These are phyloP conservation scores for Durusdinium trenchii DNA, from an alignment of 73 alveolate species.

Conservation along the genomic window DNA sequence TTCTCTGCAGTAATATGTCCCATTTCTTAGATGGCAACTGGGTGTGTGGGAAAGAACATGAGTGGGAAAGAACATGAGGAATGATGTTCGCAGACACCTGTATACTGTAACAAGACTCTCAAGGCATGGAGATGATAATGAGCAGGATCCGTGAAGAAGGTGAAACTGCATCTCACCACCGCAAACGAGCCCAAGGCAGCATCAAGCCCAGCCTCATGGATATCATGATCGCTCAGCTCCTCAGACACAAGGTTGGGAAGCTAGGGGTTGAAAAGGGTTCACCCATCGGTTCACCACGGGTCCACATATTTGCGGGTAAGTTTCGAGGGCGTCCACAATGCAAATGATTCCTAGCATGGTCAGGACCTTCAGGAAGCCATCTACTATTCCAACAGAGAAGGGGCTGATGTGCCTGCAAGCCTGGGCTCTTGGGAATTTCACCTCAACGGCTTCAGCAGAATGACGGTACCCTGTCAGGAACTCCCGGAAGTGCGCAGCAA, in stretches of 20 bases:
- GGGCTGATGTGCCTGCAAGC: not conserved
- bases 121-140: not conserved
- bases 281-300: too few relatives aligned
- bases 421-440: not conserved
- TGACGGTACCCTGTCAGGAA: not conserved
- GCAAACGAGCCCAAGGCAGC: not conserved
- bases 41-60: not conserved
- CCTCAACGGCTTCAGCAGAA: not conserved
- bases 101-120: not conserved
- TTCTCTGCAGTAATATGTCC: conserved; percentile 14
- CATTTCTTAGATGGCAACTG: not conserved
- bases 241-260: not conserved
- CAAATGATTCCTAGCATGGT: not conserved
- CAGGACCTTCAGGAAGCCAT: not conserved
- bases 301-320: not conserved
- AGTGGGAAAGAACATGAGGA: not conserved
- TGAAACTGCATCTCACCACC: conserved; percentile 23
- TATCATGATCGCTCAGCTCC: not conserved
- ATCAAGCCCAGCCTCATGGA: not conserved
- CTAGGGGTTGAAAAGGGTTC: too few relatives aligned
- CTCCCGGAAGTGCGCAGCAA: not conserved
- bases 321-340: not conserved
- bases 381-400: not conserved
- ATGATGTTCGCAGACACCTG: not conserved
- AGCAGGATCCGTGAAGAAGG: not conserved